A percentile compares a stretch with the other conserved stretches of the same genome.
Conservation (phyloP, 768 basidiomycete species). For the Xanthoconium stramineum region DNA sequence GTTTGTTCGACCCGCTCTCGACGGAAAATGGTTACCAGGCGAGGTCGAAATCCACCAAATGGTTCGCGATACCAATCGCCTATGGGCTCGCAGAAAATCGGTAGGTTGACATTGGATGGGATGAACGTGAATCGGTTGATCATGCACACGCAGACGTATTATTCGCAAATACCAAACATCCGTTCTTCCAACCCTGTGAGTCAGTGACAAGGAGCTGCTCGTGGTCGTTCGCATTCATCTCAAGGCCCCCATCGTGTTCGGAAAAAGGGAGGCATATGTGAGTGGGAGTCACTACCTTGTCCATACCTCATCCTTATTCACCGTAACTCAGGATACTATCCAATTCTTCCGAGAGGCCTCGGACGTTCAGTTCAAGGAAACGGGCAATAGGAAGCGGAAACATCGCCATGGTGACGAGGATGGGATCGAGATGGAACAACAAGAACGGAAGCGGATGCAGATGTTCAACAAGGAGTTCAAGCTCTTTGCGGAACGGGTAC, state of each 20-base stretch:
- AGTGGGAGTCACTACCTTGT: conserved; percentile 16
- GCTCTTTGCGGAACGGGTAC: conserved; percentile 85
- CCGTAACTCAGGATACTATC: conserved; percentile 67
- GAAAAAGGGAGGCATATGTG: conserved; percentile 95
- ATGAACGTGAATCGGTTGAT: conserved; percentile 1
- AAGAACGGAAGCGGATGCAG: conserved; percentile 86
- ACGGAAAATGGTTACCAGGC: conserved; percentile 94
- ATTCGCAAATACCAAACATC: conserved; percentile 96
- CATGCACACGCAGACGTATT: conserved; percentile 63
- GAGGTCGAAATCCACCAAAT: conserved; percentile 97
- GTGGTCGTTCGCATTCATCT: conserved; percentile 94
- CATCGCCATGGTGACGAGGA: conserved; percentile 98
- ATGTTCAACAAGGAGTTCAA: conserved; percentile 94
- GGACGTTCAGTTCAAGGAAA: conserved; percentile 97
- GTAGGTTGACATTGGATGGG: conserved; percentile 40
- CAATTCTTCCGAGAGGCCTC: conserved; percentile 54
- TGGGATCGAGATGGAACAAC: conserved; percentile 96
- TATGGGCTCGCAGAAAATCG: conserved; percentile 85
- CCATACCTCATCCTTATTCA: not conserved
- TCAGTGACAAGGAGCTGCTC: conserved; percentile 91
- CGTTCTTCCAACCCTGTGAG: conserved; percentile 99
- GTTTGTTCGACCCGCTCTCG: conserved; percentile 88
- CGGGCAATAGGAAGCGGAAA: conserved; percentile 95
- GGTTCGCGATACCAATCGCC: conserved; percentile 91
- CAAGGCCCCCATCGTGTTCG: conserved; percentile 95